Evolutionary conservation across 352 stramenopile genomes (phyloP).

Genomic region (Peronospora destructor): DNA sequence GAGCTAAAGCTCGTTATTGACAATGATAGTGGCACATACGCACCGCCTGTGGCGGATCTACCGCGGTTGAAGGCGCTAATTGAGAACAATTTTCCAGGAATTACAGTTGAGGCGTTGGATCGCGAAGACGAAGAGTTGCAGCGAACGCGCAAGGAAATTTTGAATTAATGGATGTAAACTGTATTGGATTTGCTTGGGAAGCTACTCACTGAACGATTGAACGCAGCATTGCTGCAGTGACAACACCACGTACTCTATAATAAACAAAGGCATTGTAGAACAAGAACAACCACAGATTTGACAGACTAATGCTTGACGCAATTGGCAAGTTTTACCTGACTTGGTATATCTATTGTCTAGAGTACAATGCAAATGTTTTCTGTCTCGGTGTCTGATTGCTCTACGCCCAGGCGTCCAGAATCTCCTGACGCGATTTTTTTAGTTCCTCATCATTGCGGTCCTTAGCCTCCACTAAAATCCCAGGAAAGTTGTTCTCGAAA

Average conservation of each 20-base stretch:
- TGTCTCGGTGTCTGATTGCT: not conserved
- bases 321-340: not conserved
- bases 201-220: not conserved
- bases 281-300: not conserved
- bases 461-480: slow-evolving; percentile 22
- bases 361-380: not conserved
- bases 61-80: slow-evolving; percentile 30
- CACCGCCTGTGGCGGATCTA: slow-evolving; percentile 27
- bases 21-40: slow-evolving; percentile 40
- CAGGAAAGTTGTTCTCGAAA: slow-evolving; percentile 32
- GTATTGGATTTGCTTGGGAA: slow-evolving; percentile 1
- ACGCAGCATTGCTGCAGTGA: not conserved
- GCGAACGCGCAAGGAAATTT: slow-evolving; percentile 27
- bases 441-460: slow-evolving; percentile 26
- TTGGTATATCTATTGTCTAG: not conserved
- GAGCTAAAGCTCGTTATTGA: slow-evolving; percentile 33
- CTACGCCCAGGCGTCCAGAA: slow-evolving; percentile 31
- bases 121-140: slow-evolving; percentile 21
- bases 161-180: slow-evolving; percentile 23
- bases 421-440: slow-evolving; percentile 22
- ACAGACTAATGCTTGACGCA: not conserved
- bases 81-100: slow-evolving; percentile 34
- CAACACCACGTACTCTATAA: not conserved
- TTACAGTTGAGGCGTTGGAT: slow-evolving; percentile 26
- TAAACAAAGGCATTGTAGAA: not conserved